phyloP scores from a whole-genome alignment of 2,329 filamentous ascomycete genomes.

The Neoscytalidium dimidiatum region DNA sequence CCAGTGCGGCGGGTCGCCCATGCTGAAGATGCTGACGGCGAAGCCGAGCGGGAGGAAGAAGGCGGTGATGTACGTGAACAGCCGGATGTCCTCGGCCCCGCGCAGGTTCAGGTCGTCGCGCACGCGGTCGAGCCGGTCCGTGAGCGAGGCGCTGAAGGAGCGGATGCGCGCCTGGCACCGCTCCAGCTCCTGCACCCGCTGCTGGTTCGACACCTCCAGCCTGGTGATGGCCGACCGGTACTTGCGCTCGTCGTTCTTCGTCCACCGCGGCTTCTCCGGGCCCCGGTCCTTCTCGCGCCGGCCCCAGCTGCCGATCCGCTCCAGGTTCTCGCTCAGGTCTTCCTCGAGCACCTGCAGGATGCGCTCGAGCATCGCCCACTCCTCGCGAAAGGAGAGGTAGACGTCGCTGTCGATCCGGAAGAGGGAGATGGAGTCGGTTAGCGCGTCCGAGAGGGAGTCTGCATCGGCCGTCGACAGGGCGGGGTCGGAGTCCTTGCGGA shows the following conservation, averaged over 20 bases:
- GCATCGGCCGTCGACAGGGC: neutral
- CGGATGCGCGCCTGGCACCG: slow-evolving; percentile 8
- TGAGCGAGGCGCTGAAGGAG: slow-evolving; percentile 23
- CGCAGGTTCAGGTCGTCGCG: slow-evolving; percentile 25
- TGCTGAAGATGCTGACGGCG: slow-evolving; percentile 35
- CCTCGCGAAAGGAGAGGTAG: slow-evolving; percentile 13
- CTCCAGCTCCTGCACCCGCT: neutral
- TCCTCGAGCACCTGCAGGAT: slow-evolving; percentile 26
- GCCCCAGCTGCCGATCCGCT: slow-evolving; percentile 29
- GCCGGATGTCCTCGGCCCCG: slow-evolving; percentile 32
- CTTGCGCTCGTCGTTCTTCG: slow-evolving; percentile 34
- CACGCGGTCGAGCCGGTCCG: slow-evolving; percentile 23
- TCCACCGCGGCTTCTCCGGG: slow-evolving; percentile 34
- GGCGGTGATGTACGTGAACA: slow-evolving; percentile 40
- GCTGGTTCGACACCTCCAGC: slow-evolving; percentile 19
- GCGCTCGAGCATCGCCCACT: slow-evolving; percentile 25
- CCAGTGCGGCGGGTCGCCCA: slow-evolving; percentile 27
- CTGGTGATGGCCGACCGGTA: slow-evolving; percentile 28
- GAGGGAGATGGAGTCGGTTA: neutral
- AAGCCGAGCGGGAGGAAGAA: slow-evolving; percentile 38
- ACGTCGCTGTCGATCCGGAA: slow-evolving; percentile 12
- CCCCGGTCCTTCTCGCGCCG: slow-evolving; percentile 29
- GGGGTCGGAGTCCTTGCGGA: neutral
- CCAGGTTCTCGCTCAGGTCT: slow-evolving; percentile 23
- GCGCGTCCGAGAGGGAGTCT: neutral